phyloP scores from a whole-genome alignment of 2,329 filamentous ascomycete species.

The Aspergillus awamori region DNA sequence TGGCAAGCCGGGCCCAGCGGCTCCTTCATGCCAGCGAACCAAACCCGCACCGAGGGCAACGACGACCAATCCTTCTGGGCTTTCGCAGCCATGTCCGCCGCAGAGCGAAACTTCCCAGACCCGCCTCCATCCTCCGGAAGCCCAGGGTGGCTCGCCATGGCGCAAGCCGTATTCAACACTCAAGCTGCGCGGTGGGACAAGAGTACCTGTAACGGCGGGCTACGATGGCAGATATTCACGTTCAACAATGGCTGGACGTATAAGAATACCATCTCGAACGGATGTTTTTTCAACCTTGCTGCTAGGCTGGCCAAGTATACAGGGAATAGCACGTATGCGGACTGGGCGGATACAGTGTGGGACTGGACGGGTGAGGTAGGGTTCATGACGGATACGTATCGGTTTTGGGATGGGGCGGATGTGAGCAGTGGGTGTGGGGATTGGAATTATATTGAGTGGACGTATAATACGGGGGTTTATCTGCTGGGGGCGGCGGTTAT shows the following conservation, averaged over 20 bases:
- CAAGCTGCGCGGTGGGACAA: conserved; percentile 72
- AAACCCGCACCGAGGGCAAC: conserved; percentile 52
- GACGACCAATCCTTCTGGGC: conserved; percentile 64
- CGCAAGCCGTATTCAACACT: conserved; percentile 78
- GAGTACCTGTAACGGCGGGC: conserved; percentile 68
- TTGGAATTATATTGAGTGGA: conserved; percentile 58
- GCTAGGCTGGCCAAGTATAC: conserved; percentile 36
- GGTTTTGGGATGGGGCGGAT: conserved; percentile 60
- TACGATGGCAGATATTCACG: conserved; percentile 49
- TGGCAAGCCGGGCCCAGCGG: conserved; percentile 43
- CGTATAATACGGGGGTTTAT: conserved; percentile 60
- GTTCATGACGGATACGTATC: conserved; percentile 53
- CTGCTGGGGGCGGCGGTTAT: conserved; percentile 59
- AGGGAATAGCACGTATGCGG: conserved; percentile 34
- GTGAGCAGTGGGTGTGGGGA: conserved; percentile 54
- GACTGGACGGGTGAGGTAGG: conserved; percentile 58
- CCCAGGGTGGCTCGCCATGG: conserved; percentile 76
- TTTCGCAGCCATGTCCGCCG: conserved; percentile 59
- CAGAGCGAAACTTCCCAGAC: conserved; percentile 49
- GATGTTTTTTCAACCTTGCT: conserved; percentile 37
- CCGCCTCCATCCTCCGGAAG: conserved; percentile 50
- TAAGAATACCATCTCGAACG: conserved; percentile 40
- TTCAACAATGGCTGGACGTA: conserved; percentile 39
- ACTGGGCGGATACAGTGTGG: conserved; percentile 71
- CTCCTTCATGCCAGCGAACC: conserved; percentile 48